Percentiles rank a stretch among this genome's conserved stretches.
These are phyloP conservation scores for Fragosphaeria purpurea DNA, from an alignment of 2,329 filamentous ascomycete genomes.

Conservation along the genomic window DNA sequence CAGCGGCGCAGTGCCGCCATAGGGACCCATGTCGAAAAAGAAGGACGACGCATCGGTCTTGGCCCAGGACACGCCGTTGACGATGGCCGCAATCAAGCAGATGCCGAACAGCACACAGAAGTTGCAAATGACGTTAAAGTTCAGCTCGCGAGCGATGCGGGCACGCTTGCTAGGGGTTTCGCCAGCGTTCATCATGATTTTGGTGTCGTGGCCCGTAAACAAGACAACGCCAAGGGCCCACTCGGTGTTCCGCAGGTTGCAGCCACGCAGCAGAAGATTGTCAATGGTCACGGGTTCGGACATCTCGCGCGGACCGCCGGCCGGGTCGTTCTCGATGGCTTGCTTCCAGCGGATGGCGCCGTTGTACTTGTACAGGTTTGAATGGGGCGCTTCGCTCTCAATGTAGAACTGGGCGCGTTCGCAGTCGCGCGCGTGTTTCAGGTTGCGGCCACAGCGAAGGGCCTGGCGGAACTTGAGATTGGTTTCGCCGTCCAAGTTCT, in stretches of 20 bases:
- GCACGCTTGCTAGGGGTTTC: conserved; percentile 91
- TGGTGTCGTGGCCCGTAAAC: conserved; percentile 92
- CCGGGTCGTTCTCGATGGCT: conserved; percentile 47
- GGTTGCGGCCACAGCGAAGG: conserved; percentile 68
- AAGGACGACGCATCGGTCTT: conserved; percentile 62
- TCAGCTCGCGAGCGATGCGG: conserved; percentile 83
- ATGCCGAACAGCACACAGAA: conserved; percentile 82
- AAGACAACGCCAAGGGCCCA: conserved; percentile 89
- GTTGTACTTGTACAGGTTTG: conserved; percentile 92
- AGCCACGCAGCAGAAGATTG: conserved; percentile 87
- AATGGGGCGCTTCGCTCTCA: conserved; percentile 82
- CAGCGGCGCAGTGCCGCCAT: conserved; percentile 62
- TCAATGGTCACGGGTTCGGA: conserved; percentile 89
- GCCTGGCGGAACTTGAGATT: conserved; percentile 93
- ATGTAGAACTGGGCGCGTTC: conserved; percentile 79
- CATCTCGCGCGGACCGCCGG: conserved; percentile 62
- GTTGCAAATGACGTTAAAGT: conserved; percentile 96
- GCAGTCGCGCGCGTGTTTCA: conserved; percentile 86
- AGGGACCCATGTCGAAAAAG: conserved; percentile 79
- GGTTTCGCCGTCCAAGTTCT: conserved; percentile 95
- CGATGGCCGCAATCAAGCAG: conserved; percentile 76
- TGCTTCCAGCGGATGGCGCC: conserved; percentile 85
- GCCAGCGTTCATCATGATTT: conserved; percentile 98
- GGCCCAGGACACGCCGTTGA: conserved; percentile 75
- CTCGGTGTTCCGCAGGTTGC: conserved; percentile 88